Percentiles rank a stretch among this genome's conserved stretches.
These are phyloP conservation scores for Capsicum baccatum DNA, from an alignment of 257 asterid genomes.

Conservation along the genomic window DNA sequence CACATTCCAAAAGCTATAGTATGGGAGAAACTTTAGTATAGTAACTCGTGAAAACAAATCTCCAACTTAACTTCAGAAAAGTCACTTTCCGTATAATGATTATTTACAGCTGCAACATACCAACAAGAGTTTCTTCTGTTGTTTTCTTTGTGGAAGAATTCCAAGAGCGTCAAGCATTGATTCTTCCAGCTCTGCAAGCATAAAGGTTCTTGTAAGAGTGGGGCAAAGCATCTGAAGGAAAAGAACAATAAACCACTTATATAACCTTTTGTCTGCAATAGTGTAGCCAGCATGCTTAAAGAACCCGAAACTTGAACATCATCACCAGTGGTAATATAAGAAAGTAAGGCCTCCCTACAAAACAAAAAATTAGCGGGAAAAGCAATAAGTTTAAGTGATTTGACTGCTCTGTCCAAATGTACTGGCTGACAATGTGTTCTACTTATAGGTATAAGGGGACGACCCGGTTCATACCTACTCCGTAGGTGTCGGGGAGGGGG, in stretches of 20 bases:
- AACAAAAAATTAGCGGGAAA: slow-evolving; percentile 32
- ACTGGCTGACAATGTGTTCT: background rate
- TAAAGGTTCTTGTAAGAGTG: slow-evolving; percentile 34
- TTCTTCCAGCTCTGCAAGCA: slow-evolving; percentile 85
- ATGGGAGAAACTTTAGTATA: background rate
- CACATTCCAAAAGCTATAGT: slow-evolving; percentile 4
- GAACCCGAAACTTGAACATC: slow-evolving; percentile 92
- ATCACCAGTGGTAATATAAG: slow-evolving; percentile 76
- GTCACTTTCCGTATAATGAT: background rate
- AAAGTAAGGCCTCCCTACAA: slow-evolving; percentile 87
- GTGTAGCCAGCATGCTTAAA: slow-evolving; percentile 79
- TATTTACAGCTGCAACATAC: slow-evolving; percentile 51
- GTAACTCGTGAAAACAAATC: slow-evolving; percentile 17
- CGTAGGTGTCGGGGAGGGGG: too few species aligned
- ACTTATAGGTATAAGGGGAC: background rate
- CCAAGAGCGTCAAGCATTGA: slow-evolving; percentile 97
- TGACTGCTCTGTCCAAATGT: background rate
- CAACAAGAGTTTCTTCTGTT: slow-evolving; percentile 88
- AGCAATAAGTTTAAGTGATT: slow-evolving; percentile 19
- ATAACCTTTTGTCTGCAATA: slow-evolving; percentile 93
- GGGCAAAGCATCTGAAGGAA: slow-evolving; percentile 36
- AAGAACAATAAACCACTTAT: slow-evolving; percentile 34
- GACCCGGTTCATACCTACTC: too few species aligned
- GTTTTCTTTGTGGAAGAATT: slow-evolving; percentile 95
- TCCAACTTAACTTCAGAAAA: slow-evolving; percentile 11